A percentile compares a stretch with the other conserved stretches of the same genome.
Conservation (phyloP, 257 asterid genomes). For the Solanum ossicruentum region DNA sequence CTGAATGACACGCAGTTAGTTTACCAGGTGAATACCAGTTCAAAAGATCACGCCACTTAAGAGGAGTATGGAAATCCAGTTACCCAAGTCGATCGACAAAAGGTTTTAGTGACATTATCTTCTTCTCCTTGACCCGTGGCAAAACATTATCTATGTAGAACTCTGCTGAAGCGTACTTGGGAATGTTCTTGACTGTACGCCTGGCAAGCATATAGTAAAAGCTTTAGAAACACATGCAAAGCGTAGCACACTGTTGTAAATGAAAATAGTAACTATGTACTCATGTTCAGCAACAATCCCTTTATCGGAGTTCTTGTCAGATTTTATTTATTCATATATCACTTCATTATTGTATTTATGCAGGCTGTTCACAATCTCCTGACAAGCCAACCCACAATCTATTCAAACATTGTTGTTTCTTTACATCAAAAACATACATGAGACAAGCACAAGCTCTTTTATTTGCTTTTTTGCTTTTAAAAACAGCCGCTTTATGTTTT, state of each 20-base stretch:
- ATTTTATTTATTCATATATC: background rate
- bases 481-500: no score
- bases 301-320: background rate
- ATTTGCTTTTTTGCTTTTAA: background rate
- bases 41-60: background rate
- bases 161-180: constrained; percentile 97
- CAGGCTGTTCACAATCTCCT: background rate
- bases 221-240: constrained; percentile 13
- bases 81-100: constrained; percentile 99
- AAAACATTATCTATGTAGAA: constrained; percentile 94
- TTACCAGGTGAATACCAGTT: background rate
- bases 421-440: background rate
- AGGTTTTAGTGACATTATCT: constrained; percentile 93
- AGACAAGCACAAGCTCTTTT: background rate
- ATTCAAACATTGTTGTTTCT: background rate
- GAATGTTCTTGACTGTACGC: constrained; percentile 94
- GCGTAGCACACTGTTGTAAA: background rate
- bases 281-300: background rate
- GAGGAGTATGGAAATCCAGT: constrained; percentile 18
- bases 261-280: background rate
- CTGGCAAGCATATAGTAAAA: constrained; percentile 28
- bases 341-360: background rate
- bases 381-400: background rate
- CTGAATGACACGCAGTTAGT: constrained; percentile 22
- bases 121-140: constrained; percentile 91